These are phyloP conservation scores for Diaporthe batatas DNA, from an alignment of 2,329 filamentous ascomycete species.

Conservation along the genomic window DNA sequence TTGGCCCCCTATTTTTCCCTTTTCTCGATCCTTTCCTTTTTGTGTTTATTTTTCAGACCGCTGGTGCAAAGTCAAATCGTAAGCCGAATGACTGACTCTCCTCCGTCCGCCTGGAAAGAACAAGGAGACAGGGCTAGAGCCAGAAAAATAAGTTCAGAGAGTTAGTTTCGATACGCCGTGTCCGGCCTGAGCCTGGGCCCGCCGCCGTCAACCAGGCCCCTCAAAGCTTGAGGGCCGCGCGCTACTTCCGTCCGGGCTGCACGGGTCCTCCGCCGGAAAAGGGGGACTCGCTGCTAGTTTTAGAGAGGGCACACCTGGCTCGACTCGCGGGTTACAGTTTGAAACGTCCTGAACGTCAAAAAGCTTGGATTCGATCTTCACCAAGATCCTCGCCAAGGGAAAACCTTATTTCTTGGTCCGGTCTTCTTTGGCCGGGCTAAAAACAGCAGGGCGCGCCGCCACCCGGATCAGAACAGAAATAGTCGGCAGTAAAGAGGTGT, in stretches of 20 bases:
- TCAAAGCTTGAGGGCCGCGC: constrained; percentile 24
- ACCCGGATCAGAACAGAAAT: background rate
- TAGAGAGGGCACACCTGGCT: background rate
- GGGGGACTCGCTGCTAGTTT: background rate
- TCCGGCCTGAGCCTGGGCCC: constrained; percentile 16
- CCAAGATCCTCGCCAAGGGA: constrained; percentile 30
- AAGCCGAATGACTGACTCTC: constrained; percentile 18
- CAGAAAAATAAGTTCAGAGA: constrained; percentile 12
- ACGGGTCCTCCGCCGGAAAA: background rate
- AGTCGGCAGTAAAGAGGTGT: background rate
- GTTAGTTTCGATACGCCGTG: constrained; percentile 18
- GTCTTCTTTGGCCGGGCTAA: constrained; percentile 14
- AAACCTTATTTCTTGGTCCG: constrained; percentile 27
- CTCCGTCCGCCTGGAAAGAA: background rate
- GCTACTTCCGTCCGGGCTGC: constrained; percentile 14
- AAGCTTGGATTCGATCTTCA: constrained; percentile 28
- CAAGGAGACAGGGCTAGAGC: background rate
- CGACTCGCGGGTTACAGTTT: constrained; percentile 32
- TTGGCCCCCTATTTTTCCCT: background rate
- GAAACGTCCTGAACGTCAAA: constrained; percentile 32
- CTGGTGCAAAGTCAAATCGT: constrained; percentile 21
- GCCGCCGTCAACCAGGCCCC: background rate
- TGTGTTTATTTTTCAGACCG: background rate
- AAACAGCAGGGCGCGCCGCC: constrained; percentile 16
- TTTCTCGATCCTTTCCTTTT: too few relatives aligned